These are phyloP conservation scores for Butyriboletus pseudospeciosus DNA, from an alignment of 1,284 basidiomycete genomes.

Conservation along the genomic window DNA sequence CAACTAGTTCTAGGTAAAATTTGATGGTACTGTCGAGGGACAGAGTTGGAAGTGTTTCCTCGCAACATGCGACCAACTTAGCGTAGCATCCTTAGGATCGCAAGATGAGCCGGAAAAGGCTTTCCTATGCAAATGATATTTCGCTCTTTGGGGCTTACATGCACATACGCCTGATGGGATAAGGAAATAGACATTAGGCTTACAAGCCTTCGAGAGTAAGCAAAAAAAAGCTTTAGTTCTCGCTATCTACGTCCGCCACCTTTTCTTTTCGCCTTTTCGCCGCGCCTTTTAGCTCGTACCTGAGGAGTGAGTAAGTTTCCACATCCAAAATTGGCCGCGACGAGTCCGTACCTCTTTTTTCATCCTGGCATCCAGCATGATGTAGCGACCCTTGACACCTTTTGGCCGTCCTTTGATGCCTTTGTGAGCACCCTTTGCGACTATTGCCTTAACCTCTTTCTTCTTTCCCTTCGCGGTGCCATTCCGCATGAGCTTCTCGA, in stretches of 20 bases:
- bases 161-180: background rate
- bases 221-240: background rate
- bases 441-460: slow-evolving; percentile 84
- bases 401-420: slow-evolving; percentile 92
- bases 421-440: slow-evolving; percentile 87
- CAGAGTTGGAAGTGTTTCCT: slow-evolving; percentile 53
- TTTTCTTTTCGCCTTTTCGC: slow-evolving; percentile 63
- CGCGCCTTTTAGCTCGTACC: slow-evolving; percentile 68
- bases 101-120: slow-evolving; percentile 7
- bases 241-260: slow-evolving; percentile 38
- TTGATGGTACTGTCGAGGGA: slow-evolving; percentile 38
- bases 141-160: background rate
- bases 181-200: background rate
- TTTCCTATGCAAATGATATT: slow-evolving; percentile 14
- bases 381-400: slow-evolving; percentile 90
- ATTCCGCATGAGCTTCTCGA: slow-evolving; percentile 86
- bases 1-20: slow-evolving; percentile 41
- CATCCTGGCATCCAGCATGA: slow-evolving; percentile 88
- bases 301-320: slow-evolving; percentile 26
- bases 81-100: slow-evolving; percentile 24
- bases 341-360: slow-evolving; percentile 65
- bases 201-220: background rate
- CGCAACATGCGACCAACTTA: slow-evolving; percentile 47
- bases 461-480: slow-evolving; percentile 71
- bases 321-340: background rate